These are phyloP conservation scores for Aspergillus pseudotamarii DNA, from an alignment of 2,329 filamentous ascomycete species.

Conservation along the genomic window DNA sequence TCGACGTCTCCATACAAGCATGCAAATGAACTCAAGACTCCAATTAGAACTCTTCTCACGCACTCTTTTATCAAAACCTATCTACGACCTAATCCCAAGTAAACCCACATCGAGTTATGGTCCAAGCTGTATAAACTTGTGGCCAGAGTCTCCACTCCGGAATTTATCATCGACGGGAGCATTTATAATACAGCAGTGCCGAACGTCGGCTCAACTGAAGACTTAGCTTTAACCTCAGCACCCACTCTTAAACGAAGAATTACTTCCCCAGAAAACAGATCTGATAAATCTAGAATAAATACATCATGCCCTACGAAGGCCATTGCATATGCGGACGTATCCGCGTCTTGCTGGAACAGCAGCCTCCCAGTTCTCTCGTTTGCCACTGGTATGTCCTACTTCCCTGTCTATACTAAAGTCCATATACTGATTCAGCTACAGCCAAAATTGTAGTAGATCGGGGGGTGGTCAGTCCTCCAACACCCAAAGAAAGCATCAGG, in stretches of 20 bases:
- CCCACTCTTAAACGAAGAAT: not conserved
- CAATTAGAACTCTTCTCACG: not conserved
- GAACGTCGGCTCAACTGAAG: not conserved
- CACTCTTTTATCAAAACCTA: not conserved
- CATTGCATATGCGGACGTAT: conserved; percentile 12
- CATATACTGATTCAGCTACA: not conserved
- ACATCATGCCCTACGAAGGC: not conserved
- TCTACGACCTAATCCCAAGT: not conserved
- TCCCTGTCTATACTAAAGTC: not conserved
- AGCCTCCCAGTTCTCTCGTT: conserved; percentile 3
- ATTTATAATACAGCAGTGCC: not conserved
- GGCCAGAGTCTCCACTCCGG: not conserved
- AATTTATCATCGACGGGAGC: not conserved
- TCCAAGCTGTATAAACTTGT: not conserved
- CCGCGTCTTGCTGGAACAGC: conserved; percentile 2
- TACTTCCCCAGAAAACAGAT: too few relatives aligned
- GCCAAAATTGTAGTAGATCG: conserved; percentile 2
- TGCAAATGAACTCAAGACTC: not conserved
- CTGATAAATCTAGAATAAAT: too few relatives aligned
- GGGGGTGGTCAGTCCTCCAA: not conserved
- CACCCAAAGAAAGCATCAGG: not conserved
- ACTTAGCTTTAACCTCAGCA: not conserved
- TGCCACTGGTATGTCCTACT: conserved; percentile 10
- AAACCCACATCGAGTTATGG: not conserved
- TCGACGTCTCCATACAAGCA: not conserved